phyloP scores from a whole-genome alignment of 148 eudicot species.

The Fallopia convolvulus region DNA sequence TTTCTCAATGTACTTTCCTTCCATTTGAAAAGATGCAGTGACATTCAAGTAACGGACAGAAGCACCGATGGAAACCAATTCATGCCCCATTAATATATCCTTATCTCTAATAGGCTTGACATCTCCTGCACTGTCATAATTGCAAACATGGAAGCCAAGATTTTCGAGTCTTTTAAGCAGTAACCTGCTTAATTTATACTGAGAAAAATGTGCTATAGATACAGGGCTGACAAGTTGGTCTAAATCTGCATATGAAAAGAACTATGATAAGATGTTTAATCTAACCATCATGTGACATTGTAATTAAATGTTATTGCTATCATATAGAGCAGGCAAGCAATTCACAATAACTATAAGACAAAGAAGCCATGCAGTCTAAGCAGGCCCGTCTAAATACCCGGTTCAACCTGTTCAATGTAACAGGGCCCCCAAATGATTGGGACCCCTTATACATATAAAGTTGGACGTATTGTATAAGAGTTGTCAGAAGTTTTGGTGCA shows the following conservation, averaged over 20 bases:
- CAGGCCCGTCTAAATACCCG: no score
- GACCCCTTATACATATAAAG: no score
- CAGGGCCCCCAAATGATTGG: no score
- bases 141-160: slow-evolving; percentile 34
- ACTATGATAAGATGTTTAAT: neutral
- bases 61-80: slow-evolving; percentile 42
- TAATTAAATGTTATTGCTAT: neutral
- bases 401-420: no score
- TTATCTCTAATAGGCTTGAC: slow-evolving; percentile 29
- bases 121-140: slow-evolving; percentile 21
- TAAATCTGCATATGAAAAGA: slow-evolving; percentile 56
- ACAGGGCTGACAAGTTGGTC: slow-evolving; percentile 77
- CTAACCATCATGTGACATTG: neutral
- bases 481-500: no score
- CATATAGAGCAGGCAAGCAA: neutral
- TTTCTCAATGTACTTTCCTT: slow-evolving; percentile 40
- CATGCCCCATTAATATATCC: slow-evolving; percentile 82
- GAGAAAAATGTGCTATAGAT: slow-evolving; percentile 87
- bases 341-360: neutral
- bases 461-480: no score
- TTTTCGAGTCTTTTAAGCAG: slow-evolving; percentile 55
- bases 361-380: neutral
- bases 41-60: slow-evolving; percentile 48
- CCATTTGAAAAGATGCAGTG: slow-evolving; percentile 41
- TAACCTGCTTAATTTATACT: slow-evolving; percentile 59